Evolutionary conservation across 192 early-diverging fungal species (phyloP).

Genomic region (Oehlia diaphana): DNA sequence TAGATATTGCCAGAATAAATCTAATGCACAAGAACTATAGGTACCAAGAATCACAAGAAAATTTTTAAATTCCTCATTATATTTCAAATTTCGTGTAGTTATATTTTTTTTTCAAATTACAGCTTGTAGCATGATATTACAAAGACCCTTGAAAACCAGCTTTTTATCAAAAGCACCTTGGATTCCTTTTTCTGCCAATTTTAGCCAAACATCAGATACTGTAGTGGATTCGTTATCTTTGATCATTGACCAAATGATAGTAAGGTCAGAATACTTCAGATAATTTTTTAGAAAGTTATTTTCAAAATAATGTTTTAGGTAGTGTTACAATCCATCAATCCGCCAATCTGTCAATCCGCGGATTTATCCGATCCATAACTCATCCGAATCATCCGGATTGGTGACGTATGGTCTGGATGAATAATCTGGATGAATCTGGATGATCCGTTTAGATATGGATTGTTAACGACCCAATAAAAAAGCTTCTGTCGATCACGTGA

Average conservation of each 20-base stretch:
- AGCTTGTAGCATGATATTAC: not conserved
- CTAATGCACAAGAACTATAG: not conserved
- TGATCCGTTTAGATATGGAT: too few species aligned
- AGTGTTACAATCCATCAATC: too few species aligned
- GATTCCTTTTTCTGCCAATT: not conserved
- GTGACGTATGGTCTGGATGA: too few species aligned
- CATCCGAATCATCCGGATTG: too few species aligned
- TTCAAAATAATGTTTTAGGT: not conserved
- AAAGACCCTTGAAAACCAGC: not conserved
- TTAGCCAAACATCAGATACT: not conserved
- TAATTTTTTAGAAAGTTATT: not conserved
- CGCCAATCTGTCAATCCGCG: too few species aligned
- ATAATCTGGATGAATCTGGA: too few species aligned
- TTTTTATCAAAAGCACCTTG: not conserved
- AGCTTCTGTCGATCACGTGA: too few species aligned
- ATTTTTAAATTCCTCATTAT: not conserved
- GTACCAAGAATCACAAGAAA: not conserved
- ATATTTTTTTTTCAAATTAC: slow-evolving; percentile 1
- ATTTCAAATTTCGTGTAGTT: not conserved
- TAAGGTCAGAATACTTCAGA: not conserved
- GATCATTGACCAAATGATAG: not conserved
- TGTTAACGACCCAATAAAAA: too few species aligned
- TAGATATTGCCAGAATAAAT: not conserved
- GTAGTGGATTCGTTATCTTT: not conserved
- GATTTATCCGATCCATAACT: too few species aligned